Conservation (phyloP, 768 basidiomycete species). For the Mycena alexandri region DNA sequence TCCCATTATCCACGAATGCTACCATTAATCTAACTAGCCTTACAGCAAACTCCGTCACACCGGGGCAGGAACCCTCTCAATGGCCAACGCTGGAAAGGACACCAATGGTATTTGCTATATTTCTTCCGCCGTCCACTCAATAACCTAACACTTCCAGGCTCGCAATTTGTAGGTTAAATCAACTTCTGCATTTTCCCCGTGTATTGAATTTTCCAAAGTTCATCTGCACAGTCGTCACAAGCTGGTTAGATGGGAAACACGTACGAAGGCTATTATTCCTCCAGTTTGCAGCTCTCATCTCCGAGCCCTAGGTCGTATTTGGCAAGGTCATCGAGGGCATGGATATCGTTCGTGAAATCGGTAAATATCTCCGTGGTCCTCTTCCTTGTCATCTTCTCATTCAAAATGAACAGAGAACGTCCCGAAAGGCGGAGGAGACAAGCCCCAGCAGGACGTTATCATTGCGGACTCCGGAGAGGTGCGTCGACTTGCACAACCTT, state of each 20-base stretch:
- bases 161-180: constrained; percentile 78
- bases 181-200: constrained; percentile 12
- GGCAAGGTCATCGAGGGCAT: constrained; percentile 94
- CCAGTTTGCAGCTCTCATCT: background rate
- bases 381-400: constrained; percentile 6
- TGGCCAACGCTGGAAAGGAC: constrained; percentile 95
- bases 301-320: constrained; percentile 80
- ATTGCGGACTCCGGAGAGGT: constrained; percentile 94
- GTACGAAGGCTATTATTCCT: constrained; percentile 54
- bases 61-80: constrained; percentile 87
- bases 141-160: constrained; percentile 60
- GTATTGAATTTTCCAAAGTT: constrained; percentile 65
- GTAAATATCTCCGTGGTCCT: constrained; percentile 54
- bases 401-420: constrained; percentile 71
- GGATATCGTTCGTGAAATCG: constrained; percentile 84
- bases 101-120: constrained; percentile 78
- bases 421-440: constrained; percentile 76
- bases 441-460: constrained; percentile 79
- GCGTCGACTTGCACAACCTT: constrained; percentile 30
- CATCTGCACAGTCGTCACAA: constrained; percentile 89
- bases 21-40: constrained; percentile 11
- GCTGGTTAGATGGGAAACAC: constrained; percentile 93
- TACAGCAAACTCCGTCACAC: constrained; percentile 95
- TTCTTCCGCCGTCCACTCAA: background rate
- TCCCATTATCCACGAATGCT: background rate